A percentile compares a stretch with the other conserved stretches of the same genome.
Evolutionary conservation across 78 protist species (phyloP).

Genomic region (Isochrysis galbana): DNA sequence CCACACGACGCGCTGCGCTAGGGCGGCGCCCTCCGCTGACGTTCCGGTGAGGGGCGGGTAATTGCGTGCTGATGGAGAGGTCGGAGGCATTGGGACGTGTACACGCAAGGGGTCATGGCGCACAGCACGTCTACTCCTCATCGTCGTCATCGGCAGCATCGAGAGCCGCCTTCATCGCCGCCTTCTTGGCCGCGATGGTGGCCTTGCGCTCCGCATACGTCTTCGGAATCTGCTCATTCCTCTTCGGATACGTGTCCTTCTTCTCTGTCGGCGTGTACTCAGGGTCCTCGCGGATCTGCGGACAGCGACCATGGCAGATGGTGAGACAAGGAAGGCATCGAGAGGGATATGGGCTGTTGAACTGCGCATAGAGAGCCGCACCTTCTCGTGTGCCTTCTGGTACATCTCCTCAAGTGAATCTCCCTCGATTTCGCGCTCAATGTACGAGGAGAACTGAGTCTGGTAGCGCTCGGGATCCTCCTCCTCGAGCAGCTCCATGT

Average conservation of each 20-base stretch:
- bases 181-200: not conserved
- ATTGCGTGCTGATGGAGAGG: too few species aligned
- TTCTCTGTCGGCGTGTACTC: not conserved
- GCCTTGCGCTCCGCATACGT: not conserved
- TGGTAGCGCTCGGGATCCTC: constrained; percentile 86
- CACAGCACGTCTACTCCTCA: too few species aligned
- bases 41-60: too few species aligned
- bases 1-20: too few species aligned
- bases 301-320: not conserved
- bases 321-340: not conserved
- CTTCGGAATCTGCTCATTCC: not conserved
- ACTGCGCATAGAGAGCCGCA: constrained; percentile 17
- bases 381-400: constrained; percentile 84
- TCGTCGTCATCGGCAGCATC: not conserved
- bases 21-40: too few species aligned
- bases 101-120: too few species aligned
- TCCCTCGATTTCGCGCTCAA: constrained; percentile 67
- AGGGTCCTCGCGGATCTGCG: constrained; percentile 34
- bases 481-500: constrained; percentile 90
- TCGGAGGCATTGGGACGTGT: too few species aligned
- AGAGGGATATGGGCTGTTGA: not conserved
- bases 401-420: constrained; percentile 86
- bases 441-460: constrained; percentile 82
- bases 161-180: not conserved
- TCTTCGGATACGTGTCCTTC: not conserved